Conservation (phyloP, 805 yeast genomes). For the Starmerella bacillaris region DNA sequence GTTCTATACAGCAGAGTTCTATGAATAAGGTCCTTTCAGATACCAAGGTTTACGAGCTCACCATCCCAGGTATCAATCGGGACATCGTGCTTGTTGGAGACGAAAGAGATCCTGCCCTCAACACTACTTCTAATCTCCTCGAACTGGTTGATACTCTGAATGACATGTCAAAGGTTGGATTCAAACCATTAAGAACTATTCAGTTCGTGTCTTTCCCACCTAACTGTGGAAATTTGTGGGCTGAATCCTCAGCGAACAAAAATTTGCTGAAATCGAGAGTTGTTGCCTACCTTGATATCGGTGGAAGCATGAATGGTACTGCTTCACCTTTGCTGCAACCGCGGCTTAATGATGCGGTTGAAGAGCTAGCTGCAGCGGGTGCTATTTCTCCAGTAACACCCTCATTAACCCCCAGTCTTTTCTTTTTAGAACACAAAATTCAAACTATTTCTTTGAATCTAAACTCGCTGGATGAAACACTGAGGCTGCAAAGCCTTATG, state of each 20-base stretch:
- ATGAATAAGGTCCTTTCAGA: neutral
- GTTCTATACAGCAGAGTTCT: too few species aligned
- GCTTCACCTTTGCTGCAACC: conserved; percentile 7
- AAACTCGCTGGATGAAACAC: neutral
- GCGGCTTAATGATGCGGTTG: conserved; percentile 2
- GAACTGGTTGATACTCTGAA: conserved; percentile 3
- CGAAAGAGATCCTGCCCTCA: conserved; percentile 3
- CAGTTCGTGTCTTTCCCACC: conserved; percentile 8
- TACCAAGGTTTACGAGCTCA: conserved; percentile 2
- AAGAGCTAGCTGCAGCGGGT: conserved; percentile 6
- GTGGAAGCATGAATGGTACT: neutral
- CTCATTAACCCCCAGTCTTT: neutral
- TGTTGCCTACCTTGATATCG: conserved; percentile 5
- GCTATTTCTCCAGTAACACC: neutral
- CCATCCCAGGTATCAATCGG: conserved; percentile 4
- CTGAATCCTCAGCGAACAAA: neutral
- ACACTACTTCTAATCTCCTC: conserved; percentile 2
- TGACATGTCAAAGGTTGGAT: conserved; percentile 2
- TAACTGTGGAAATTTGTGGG: conserved; percentile 4
- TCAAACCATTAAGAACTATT: conserved; percentile 10
- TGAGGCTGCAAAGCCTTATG: conserved; percentile 6
- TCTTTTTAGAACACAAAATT: neutral
- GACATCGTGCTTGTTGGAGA: conserved; percentile 9
- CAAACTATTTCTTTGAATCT: neutral
- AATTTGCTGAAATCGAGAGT: conserved; percentile 1